Base-by-base conservation (phyloP, 768 basidiomycete species). In the Pleurotus tuber-regium region DNA sequence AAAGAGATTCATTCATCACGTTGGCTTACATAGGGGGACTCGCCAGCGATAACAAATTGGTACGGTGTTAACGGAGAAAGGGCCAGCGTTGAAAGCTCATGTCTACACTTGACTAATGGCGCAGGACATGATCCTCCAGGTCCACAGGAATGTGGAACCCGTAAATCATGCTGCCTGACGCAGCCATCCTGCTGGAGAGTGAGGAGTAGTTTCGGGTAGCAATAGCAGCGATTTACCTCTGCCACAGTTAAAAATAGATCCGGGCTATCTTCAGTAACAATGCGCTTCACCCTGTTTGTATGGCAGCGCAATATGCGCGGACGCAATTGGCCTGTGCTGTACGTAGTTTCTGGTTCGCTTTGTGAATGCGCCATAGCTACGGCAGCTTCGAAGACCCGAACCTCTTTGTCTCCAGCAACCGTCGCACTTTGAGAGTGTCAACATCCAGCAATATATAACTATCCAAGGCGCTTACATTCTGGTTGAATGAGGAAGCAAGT, bases 141-240 rank as follows among this genome's bases (percentile, higher is more conserved):
- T 10, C 16, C 35, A 67, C 92, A 96, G n/a, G 66, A 66, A 65
- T 95, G 89, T 11, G 76, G 67, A 8, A 77, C 77, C 46, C 92
- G 75, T 38, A 95, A 67, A 62, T 96, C 92, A 63, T 95, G 92
- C 61, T 94, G 92, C 21, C 92, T 79, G 8, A 94, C 91, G 24
- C 85, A 78, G 3, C 90, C 92, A 67, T 96, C 92, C 86, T 92
- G 61, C 54, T 35, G 65, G 4, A 1, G 9, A 11, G 21, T 47
- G 14, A 39, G 16, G 9, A 53, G 19, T 11, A 51, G 26, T 30
- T 16, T 24, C n/a, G n/a, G n/a, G n/a, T n/a, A n/a, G n/a, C n/a
- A n/a, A n/a, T n/a, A n/a, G n/a, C n/a, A n/a, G n/a, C n/a, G n/a
- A 64, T 76, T 26, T 46, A 86, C 88, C 78, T 91, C 88, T n/a